Conservation (phyloP, 2,329 filamentous ascomycete genomes). For the Dactylellina sp. region DNA sequence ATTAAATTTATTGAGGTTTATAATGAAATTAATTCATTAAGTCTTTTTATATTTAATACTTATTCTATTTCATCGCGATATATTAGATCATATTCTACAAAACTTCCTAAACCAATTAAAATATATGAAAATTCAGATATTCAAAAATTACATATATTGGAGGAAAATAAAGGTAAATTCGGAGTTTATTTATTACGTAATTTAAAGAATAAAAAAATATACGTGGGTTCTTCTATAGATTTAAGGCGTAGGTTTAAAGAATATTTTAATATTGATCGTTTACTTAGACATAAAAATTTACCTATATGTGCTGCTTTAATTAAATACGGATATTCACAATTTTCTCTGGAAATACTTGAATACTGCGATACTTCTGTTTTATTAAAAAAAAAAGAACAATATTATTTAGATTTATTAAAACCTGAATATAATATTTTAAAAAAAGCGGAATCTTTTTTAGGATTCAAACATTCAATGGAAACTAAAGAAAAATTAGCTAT, state of each 20-base stretch:
- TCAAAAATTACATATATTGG: constrained; percentile 2
- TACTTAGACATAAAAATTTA: constrained; percentile 6
- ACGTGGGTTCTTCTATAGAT: constrained; percentile 3
- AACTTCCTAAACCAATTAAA: neutral
- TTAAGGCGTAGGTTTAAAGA: neutral
- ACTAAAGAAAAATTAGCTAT: constrained; percentile 8
- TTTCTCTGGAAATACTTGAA: constrained; percentile 16
- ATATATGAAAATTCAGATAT: constrained; percentile 20
- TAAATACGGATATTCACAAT: constrained; percentile 26
- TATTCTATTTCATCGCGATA: no score
- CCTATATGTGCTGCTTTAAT: constrained; percentile 10
- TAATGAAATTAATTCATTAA: no score
- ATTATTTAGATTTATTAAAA: constrained; percentile 18
- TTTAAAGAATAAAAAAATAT: constrained; percentile 2
- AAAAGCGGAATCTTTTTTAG: constrained; percentile 11
- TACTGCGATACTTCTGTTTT: constrained; percentile 14
- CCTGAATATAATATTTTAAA: constrained; percentile 24
- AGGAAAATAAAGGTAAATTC: neutral
- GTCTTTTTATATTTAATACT: no score
- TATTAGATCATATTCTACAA: no score
- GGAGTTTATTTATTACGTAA: no score
- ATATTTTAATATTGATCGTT: constrained; percentile 1
- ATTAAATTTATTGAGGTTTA: no score
- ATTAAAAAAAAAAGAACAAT: constrained; percentile 13
- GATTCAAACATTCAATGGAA: constrained; percentile 14